Evolutionary conservation across 2,329 filamentous ascomycete genomes (phyloP), one percentile per base, ranked within the genome.

Genomic region (Talaromyces funiculosus): DNA sequence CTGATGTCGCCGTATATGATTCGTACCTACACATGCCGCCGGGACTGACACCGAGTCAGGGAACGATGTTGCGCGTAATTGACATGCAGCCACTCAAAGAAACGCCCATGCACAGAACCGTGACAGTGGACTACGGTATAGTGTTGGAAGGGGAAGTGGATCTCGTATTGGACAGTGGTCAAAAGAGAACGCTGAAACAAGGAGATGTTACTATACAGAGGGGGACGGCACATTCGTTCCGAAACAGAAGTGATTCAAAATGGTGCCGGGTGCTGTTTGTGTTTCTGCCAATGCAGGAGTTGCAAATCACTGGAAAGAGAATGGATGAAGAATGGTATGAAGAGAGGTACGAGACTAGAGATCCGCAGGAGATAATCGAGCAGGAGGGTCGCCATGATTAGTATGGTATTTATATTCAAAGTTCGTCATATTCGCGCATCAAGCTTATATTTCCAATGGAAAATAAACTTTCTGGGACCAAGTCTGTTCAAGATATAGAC

Each of bases 271-370:
- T 72, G 64, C n/a, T 72, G 14, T 71, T 72, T 68, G 67, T 72
- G 1, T 72, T 69, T 62, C 47, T 72, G 59, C 69, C 70, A 7
- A 71, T 72, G 63, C 55, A 67, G 26, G 65, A 65, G 38, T 29
- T 72, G 53, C 65, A 38, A 2, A 74, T 80, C 49, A 74, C 86
- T 10, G 73, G 71, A 16, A 78, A 79, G 64, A 84, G 86, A 66
- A 68, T 87, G 68, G 79, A 82, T 26, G 80, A 83, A 18, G 70
- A 72, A 53, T 64, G 70, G 26, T 72, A 73, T 59, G 64, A 68
- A 57, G 67, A 68, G 38, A 61, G 56, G 2, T 69, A 66, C 62
- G 65, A 68, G 18, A 47, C 62, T 4, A 57, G 49, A 22, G 57
- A 62, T 10, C 38, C 53, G 26, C 54, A 61, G 35, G 58, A 59